phyloP scores from a whole-genome alignment of 805 yeast genomes.

The Priceomyces castillae region DNA sequence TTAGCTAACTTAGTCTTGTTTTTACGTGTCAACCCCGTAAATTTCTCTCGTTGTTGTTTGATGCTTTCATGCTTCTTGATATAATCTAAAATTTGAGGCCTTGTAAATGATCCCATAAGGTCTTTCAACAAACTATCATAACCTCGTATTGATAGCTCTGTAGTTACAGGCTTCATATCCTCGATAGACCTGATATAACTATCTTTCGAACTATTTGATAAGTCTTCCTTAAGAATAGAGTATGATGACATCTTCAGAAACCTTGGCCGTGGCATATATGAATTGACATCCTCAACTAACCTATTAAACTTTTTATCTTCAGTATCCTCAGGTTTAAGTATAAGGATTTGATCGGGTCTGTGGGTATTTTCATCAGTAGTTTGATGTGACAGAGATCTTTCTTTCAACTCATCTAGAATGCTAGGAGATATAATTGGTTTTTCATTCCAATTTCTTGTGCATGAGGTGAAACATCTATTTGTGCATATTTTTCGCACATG shows the following conservation, averaged over 20 bases:
- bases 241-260: background rate
- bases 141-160: conserved; percentile 8
- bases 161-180: conserved; percentile 9
- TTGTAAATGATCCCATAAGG: conserved; percentile 14
- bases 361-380: background rate
- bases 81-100: conserved; percentile 12
- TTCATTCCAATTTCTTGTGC: background rate
- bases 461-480: background rate
- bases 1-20: conserved; percentile 20
- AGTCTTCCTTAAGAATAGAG: conserved; percentile 5
- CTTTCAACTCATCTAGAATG: conserved; percentile 8
- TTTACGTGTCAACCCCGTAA: conserved; percentile 4
- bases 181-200: conserved; percentile 9
- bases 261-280: background rate
- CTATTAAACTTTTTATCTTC: conserved; percentile 15
- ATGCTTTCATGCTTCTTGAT: conserved; percentile 3
- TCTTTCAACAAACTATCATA: conserved; percentile 7
- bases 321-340: conserved; percentile 17
- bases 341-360: conserved; percentile 11
- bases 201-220: background rate
- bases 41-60: background rate
- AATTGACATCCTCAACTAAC: conserved; percentile 12
- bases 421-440: conserved; percentile 3
- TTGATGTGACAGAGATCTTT: conserved; percentile 5
- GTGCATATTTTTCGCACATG: background rate